phyloP scores from a whole-genome alignment of 2,329 filamentous ascomycete genomes.

The Shiraia sp. region DNA sequence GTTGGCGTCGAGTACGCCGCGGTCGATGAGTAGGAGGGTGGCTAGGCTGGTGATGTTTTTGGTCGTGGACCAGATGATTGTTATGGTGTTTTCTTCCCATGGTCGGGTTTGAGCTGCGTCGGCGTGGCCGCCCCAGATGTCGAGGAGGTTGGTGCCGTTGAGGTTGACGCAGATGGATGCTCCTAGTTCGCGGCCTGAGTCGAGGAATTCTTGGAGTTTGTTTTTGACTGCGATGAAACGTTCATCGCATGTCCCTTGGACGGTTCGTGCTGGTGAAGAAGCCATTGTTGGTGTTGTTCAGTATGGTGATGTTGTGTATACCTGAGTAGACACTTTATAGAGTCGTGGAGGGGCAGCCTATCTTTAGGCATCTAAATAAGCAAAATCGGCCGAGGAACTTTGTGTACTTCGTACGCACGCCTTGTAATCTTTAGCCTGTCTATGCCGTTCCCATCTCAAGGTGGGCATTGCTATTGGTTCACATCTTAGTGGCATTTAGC shows the following conservation, averaged over 20 bases:
- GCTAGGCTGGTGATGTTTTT: conserved; percentile 19
- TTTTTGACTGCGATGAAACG: conserved; percentile 15
- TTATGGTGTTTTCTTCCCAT: conserved; percentile 22
- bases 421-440: too few relatives aligned
- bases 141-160: conserved; percentile 18
- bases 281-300: too few relatives aligned
- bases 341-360: too few relatives aligned
- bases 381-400: too few relatives aligned
- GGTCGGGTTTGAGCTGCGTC: conserved; percentile 7
- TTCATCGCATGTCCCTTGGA: conserved; percentile 15
- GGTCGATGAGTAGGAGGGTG: conserved; percentile 15
- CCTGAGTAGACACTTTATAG: too few relatives aligned
- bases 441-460: too few relatives aligned
- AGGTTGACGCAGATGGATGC: conserved; percentile 22
- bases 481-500: too few relatives aligned
- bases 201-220: conserved; percentile 14
- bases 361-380: too few relatives aligned
- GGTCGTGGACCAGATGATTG: conserved; percentile 20
- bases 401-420: too few relatives aligned
- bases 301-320: too few relatives aligned
- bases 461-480: too few relatives aligned
- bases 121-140: conserved; percentile 23
- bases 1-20: conserved; percentile 14
- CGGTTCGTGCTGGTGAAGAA: too few relatives aligned
- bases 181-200: conserved; percentile 16